Conservation (phyloP, 495 filamentous ascomycete genomes). For the Tuber calosporum region DNA sequence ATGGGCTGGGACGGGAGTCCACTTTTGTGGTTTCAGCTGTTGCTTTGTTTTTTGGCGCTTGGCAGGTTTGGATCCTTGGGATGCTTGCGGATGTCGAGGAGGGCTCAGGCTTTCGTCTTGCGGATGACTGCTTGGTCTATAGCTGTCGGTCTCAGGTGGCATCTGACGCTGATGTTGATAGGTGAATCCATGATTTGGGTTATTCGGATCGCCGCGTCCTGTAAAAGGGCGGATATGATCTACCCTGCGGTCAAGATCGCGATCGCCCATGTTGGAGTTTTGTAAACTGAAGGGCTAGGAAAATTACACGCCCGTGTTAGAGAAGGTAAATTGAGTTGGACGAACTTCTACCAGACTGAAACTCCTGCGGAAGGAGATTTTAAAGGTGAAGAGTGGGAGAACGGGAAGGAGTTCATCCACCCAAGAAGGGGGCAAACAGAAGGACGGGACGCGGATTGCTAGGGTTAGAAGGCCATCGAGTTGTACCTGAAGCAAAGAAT, state of each 20-base stretch:
- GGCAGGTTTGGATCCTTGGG: slow-evolving; percentile 18
- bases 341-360: background rate
- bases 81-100: slow-evolving; percentile 6
- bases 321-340: background rate
- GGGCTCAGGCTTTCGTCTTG: slow-evolving; percentile 17
- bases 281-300: background rate
- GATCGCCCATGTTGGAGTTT: slow-evolving; percentile 8
- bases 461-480: background rate
- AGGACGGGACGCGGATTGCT: background rate
- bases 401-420: background rate
- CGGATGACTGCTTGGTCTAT: slow-evolving; percentile 13
- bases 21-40: background rate
- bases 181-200: slow-evolving; percentile 30
- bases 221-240: slow-evolving; percentile 33
- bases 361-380: background rate
- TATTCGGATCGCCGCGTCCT: slow-evolving; percentile 31
- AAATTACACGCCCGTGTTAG: background rate
- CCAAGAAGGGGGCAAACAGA: background rate
- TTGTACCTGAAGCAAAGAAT: background rate
- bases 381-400: background rate
- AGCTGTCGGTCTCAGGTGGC: slow-evolving; percentile 16
- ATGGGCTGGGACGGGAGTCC: slow-evolving; percentile 35
- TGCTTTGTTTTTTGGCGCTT: slow-evolving; percentile 23
- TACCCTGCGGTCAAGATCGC: slow-evolving; percentile 18
- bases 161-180: slow-evolving; percentile 25